These are phyloP conservation scores for Coemansia biformis DNA, from an alignment of 192 early-diverging fungal genomes.

Conservation along the genomic window DNA sequence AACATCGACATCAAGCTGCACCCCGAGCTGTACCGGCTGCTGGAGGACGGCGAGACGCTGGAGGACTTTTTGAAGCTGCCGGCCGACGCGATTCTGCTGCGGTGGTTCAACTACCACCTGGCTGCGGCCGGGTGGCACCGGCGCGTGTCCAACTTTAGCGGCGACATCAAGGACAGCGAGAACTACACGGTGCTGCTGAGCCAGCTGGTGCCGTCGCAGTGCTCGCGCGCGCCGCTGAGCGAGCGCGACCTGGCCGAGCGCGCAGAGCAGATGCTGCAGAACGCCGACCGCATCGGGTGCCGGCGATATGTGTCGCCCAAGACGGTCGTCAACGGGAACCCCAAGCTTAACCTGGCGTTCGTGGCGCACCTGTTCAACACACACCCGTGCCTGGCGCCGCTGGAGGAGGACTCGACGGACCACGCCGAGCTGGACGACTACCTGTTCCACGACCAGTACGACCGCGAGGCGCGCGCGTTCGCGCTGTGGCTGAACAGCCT, in stretches of 20 bases:
- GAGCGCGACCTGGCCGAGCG: conserved; percentile 70
- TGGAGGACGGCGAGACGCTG: conserved; percentile 88
- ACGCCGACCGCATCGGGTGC: conserved; percentile 89
- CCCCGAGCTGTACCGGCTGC: conserved; percentile 92
- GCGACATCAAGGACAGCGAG: conserved; percentile 91
- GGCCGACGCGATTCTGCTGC: conserved; percentile 91
- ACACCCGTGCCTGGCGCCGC: conserved; percentile 87
- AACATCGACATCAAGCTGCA: conserved; percentile 98
- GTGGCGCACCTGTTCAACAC: conserved; percentile 98
- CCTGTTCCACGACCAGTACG: conserved; percentile 49
- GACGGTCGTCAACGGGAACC: conserved; percentile 90
- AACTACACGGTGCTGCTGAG: conserved; percentile 92
- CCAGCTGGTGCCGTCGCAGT: conserved; percentile 80
- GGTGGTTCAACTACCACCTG: conserved; percentile 99
- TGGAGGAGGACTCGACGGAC: conserved; percentile 75
- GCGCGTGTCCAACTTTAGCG: conserved; percentile 83
- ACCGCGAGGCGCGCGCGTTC: conserved; percentile 73
- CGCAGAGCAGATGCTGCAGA: conserved; percentile 84
- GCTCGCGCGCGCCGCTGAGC: conserved; percentile 76
- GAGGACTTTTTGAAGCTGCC: conserved; percentile 93
- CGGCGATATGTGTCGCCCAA: conserved; percentile 92
- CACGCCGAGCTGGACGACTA: conserved; percentile 82
- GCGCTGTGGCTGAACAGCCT: conserved; percentile 97
- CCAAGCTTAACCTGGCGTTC: conserved; percentile 98
- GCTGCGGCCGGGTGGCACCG: conserved; percentile 85